phyloP scores from a whole-genome alignment of 331 rosid species.

The Spiraea crenata region DNA sequence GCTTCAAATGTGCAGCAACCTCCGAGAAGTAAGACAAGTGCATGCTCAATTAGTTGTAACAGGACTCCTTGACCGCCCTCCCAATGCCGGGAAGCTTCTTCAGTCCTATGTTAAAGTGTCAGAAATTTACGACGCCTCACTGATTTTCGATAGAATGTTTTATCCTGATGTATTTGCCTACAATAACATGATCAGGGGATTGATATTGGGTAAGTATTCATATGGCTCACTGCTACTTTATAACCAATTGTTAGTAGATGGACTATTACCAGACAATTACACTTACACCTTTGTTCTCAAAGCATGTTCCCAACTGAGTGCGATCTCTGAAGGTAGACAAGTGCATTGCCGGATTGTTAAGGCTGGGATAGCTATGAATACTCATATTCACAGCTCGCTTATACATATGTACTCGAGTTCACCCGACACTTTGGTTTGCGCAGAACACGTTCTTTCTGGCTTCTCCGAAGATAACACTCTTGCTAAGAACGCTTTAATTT shows the following conservation, averaged over 20 bases:
- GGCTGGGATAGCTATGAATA: conserved; percentile 33
- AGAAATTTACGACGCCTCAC: conserved; percentile 24
- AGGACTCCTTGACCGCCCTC: conserved; percentile 35
- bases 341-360: conserved; percentile 45
- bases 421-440: conserved; percentile 26
- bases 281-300: conserved; percentile 48
- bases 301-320: conserved; percentile 47
- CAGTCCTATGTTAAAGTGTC: conserved; percentile 36
- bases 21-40: conserved; percentile 37
- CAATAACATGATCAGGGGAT: conserved; percentile 44
- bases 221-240: conserved; percentile 29
- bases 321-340: conserved; percentile 43
- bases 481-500: conserved; percentile 40
- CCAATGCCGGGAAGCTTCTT: conserved; percentile 40
- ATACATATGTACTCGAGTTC: conserved; percentile 41
- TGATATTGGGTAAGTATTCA: conserved; percentile 23
- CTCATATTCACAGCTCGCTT: conserved; percentile 39
- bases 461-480: conserved; percentile 30
- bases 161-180: conserved; percentile 45
- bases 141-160: conserved; percentile 31
- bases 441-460: conserved; percentile 37
- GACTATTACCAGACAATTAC: conserved; percentile 37
- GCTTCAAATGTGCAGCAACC: conserved; percentile 38
- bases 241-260: conserved; percentile 24
- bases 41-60: conserved; percentile 45